phyloP scores from a whole-genome alignment of 331 rosid species.

The Acacia concinna region DNA sequence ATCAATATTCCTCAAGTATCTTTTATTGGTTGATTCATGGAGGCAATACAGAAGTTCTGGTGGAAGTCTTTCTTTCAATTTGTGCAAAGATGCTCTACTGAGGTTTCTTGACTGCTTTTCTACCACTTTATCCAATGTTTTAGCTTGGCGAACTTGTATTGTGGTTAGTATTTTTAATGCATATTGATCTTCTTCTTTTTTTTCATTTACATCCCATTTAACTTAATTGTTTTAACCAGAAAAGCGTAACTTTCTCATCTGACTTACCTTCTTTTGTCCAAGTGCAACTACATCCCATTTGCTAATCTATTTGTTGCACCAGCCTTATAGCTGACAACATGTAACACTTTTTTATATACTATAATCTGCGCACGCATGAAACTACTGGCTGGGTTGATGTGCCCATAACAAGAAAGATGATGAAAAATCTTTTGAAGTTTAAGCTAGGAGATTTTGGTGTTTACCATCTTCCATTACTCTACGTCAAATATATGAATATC shows the following conservation, averaged over 20 bases:
- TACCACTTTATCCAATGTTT: conserved; percentile 50
- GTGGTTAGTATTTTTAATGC: conserved; percentile 66
- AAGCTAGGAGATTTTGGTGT: background rate
- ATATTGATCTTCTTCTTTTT: background rate
- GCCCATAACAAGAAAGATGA: background rate
- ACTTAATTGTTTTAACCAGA: background rate
- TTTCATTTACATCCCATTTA: background rate
- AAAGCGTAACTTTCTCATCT: background rate
- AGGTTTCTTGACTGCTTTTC: conserved; percentile 37
- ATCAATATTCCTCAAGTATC: conserved; percentile 61
- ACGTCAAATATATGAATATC: background rate
- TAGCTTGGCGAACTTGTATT: conserved; percentile 74
- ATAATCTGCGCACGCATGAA: background rate
- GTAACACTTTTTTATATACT: background rate
- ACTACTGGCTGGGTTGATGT: background rate
- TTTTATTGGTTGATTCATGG: conserved; percentile 55
- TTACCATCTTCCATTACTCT: background rate
- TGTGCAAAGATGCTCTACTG: conserved; percentile 27
- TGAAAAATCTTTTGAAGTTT: background rate
- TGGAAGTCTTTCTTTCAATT: conserved; percentile 47
- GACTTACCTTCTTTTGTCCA: background rate
- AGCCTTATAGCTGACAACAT: background rate
- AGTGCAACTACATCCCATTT: background rate
- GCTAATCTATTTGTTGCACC: background rate
- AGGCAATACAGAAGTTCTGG: conserved; percentile 41